These are phyloP conservation scores for Aspergillus unguis DNA, from an alignment of 2,329 filamentous ascomycete species.

Conservation along the genomic window DNA sequence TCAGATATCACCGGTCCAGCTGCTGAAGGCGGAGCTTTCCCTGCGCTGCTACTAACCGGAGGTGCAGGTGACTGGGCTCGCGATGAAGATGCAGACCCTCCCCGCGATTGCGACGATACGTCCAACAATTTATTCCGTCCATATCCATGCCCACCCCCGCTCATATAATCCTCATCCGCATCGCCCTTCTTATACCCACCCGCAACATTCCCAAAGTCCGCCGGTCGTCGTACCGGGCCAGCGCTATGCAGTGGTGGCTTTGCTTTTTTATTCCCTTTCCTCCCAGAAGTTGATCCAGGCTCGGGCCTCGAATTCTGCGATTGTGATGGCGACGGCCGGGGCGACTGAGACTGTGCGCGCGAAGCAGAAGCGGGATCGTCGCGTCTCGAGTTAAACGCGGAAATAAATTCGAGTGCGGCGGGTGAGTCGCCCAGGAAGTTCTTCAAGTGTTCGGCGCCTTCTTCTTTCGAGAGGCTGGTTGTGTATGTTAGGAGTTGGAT, in stretches of 20 bases:
- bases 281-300: neutral
- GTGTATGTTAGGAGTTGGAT: constrained; percentile 82
- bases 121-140: constrained; percentile 12
- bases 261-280: constrained; percentile 52
- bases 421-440: constrained; percentile 85
- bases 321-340: neutral
- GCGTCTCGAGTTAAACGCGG: constrained; percentile 68
- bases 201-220: constrained; percentile 60
- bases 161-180: constrained; percentile 69
- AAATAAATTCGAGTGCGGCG: constrained; percentile 68
- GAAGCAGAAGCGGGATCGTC: constrained; percentile 15
- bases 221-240: constrained; percentile 60
- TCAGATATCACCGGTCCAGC: constrained; percentile 81
- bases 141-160: constrained; percentile 30
- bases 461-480: constrained; percentile 68
- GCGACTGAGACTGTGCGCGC: neutral
- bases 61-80: constrained; percentile 41
- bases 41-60: neutral
- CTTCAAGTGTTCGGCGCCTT: constrained; percentile 78
- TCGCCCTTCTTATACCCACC: constrained; percentile 76
- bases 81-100: constrained; percentile 45
- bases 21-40: constrained; percentile 61
- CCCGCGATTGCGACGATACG: constrained; percentile 32
- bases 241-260: constrained; percentile 60
- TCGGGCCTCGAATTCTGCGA: constrained; percentile 2